phyloP scores from a whole-genome alignment of 2,329 filamentous ascomycete genomes.

The Aureobasidium lini region DNA sequence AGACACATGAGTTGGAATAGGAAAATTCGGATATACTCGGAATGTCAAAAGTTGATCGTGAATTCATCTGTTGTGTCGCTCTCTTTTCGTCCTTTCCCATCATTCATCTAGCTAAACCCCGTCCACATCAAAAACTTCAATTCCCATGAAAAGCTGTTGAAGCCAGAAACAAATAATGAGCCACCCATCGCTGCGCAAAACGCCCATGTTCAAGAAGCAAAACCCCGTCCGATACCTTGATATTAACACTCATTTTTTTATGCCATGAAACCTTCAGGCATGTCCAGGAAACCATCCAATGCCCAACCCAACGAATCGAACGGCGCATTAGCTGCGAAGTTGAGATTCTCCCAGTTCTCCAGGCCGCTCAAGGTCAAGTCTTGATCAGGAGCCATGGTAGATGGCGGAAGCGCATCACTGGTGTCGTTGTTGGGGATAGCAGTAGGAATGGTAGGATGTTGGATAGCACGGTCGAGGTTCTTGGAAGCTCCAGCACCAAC shows the following conservation, averaged over 20 bases:
- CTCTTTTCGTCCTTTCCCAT: not conserved
- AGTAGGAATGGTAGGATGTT: constrained; percentile 59
- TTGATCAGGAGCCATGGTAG: constrained; percentile 30
- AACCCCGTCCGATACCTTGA: not conserved
- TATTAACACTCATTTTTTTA: not conserved
- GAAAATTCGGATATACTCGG: not conserved
- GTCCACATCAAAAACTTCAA: not conserved
- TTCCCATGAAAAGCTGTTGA: not conserved
- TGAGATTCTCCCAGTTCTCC: constrained; percentile 28
- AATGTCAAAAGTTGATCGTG: constrained; percentile 9
- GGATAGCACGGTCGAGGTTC: constrained; percentile 55
- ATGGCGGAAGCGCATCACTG: not conserved
- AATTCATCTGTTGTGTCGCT: not conserved
- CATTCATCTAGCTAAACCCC: not conserved
- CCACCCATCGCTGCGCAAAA: not conserved
- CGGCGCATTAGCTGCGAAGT: constrained; percentile 59
- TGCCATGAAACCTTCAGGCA: constrained; percentile 42
- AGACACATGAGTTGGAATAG: not conserved
- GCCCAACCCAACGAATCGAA: constrained; percentile 94
- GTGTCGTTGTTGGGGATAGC: not conserved
- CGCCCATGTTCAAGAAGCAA: not conserved
- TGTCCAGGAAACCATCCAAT: constrained; percentile 75
- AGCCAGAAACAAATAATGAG: not conserved
- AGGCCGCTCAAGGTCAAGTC: constrained; percentile 22
- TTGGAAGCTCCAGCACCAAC: constrained; percentile 44